Percentiles rank a stretch among this genome's conserved stretches.
Conservation (phyloP, 805 yeast genomes). For the Pichia thaimueangensis region DNA sequence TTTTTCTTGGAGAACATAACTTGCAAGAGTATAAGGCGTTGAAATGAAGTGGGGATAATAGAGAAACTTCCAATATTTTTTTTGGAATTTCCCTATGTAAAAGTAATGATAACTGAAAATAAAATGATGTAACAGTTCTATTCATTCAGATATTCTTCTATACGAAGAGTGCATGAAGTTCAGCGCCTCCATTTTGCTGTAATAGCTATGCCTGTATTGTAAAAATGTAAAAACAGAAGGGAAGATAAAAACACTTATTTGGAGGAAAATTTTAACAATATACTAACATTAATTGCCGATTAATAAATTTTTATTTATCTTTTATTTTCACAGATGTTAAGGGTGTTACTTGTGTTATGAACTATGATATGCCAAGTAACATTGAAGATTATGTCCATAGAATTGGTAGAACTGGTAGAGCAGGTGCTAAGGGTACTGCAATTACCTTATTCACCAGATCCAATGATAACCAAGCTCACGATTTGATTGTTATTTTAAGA, state of each 20-base stretch:
- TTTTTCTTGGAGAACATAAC: conserved; percentile 5
- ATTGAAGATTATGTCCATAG: conserved; percentile 98
- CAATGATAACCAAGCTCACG: conserved; percentile 84
- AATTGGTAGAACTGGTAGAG: conserved; percentile 99
- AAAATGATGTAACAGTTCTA: too few relatives aligned
- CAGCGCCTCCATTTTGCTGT: too few relatives aligned
- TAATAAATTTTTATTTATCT: conserved; percentile 18
- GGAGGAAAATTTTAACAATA: too few relatives aligned
- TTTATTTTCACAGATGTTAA: conserved; percentile 66
- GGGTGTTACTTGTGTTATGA: conserved; percentile 89
- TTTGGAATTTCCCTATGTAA: too few relatives aligned
- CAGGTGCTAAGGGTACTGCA: conserved; percentile 94
- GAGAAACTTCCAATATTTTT: not conserved
- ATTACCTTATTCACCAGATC: conserved; percentile 87
- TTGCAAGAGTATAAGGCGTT: not conserved
- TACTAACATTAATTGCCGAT: conserved; percentile 17
- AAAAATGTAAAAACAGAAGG: too few relatives aligned
- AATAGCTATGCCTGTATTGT: too few relatives aligned
- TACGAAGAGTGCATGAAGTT: too few relatives aligned
- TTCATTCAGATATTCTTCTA: too few relatives aligned
- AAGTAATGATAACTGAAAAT: too few relatives aligned
- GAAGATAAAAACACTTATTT: too few relatives aligned
- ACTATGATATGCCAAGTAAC: conserved; percentile 96
- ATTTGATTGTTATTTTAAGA: conserved; percentile 79
- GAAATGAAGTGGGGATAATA: not conserved